Conservation (phyloP, 2,329 filamentous ascomycete species). For the Ophiostoma sp. region DNA sequence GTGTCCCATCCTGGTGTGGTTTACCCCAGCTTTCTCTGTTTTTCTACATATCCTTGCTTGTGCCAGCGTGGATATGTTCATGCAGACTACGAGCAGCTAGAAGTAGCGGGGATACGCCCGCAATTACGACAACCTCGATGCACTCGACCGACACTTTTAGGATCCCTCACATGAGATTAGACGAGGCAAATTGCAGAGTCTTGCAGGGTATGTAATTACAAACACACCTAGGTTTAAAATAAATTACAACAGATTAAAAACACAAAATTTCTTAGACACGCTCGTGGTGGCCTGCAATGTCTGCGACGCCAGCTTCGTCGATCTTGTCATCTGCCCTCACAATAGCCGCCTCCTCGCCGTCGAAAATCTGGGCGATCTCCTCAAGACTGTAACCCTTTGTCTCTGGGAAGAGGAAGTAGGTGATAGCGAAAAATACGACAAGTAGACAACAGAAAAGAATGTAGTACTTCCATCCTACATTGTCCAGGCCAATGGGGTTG, state of each 20-base stretch:
- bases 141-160: too few species aligned
- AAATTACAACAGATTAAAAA: not conserved
- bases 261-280: not conserved
- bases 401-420: slow-evolving; percentile 35
- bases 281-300: not conserved
- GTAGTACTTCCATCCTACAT: slow-evolving; percentile 38
- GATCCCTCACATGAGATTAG: too few species aligned
- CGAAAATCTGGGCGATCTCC: slow-evolving; percentile 25
- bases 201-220: too few species aligned
- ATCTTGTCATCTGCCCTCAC: not conserved
- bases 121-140: not conserved
- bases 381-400: slow-evolving; percentile 26
- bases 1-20: not conserved
- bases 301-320: not conserved
- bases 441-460: slow-evolving; percentile 35
- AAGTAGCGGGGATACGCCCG: not conserved
- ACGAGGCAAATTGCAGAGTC: too few species aligned
- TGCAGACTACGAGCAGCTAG: not conserved
- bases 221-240: too few species aligned
- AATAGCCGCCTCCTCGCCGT: slow-evolving; percentile 17
- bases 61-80: not conserved
- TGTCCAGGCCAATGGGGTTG: slow-evolving; percentile 37
- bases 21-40: not conserved
- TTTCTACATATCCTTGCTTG: not conserved
- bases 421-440: slow-evolving; percentile 24